Conservation (phyloP, 108 stramenopile genomes). For the Cyclotella choctawhatcheeana region DNA sequence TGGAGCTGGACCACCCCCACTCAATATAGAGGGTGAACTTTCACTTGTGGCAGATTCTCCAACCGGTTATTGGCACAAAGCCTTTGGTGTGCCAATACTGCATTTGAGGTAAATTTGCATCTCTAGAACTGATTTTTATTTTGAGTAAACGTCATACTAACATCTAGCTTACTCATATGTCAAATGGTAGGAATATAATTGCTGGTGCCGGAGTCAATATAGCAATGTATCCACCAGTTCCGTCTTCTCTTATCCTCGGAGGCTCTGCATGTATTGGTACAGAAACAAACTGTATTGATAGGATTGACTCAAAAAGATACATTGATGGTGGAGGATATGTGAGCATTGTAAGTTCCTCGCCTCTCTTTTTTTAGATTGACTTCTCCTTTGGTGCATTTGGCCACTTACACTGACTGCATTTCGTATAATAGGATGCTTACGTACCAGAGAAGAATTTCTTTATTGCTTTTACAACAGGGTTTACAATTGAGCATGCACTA, state of each 20-base stretch:
- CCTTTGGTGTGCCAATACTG: background rate
- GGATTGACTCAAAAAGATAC: background rate
- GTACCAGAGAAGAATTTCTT: background rate
- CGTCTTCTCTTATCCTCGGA: background rate
- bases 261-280: background rate
- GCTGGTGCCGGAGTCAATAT: background rate
- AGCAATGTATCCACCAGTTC: background rate
- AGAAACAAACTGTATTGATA: background rate
- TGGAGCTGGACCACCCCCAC: too few species aligned
- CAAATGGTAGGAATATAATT: background rate
- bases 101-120: background rate
- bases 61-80: background rate
- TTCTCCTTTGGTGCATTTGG: too few species aligned
- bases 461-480: background rate
- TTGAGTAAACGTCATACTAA: background rate
- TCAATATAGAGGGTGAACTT: background rate
- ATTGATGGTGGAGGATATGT: background rate
- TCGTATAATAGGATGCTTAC: too few species aligned
- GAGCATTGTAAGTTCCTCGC: too few species aligned
- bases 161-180: background rate
- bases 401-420: too few species aligned
- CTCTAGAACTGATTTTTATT: background rate
- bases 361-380: too few species aligned
- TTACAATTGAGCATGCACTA: background rate
- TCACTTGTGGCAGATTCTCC: background rate